Conservation (phyloP, 768 basidiomycete genomes). For the Leucocoprinus leucothites region DNA sequence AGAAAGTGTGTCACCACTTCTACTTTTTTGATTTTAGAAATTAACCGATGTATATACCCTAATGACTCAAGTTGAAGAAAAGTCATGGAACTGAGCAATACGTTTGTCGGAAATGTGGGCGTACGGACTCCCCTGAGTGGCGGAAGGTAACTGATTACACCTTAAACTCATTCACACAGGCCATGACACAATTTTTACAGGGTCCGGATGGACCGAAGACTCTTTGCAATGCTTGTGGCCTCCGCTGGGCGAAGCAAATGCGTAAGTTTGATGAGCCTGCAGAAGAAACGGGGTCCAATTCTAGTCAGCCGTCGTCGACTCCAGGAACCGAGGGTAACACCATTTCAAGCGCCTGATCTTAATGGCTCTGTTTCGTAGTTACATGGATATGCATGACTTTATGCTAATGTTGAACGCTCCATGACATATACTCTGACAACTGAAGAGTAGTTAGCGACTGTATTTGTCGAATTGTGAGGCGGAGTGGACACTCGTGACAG, state of each 20-base stretch:
- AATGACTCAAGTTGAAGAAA: conserved; percentile 40
- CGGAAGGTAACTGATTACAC: conserved; percentile 57
- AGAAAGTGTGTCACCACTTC: conserved; percentile 44
- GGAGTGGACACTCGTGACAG: no score
- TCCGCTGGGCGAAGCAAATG: conserved; percentile 84
- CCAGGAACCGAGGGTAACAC: background rate
- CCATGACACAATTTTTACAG: conserved; percentile 30
- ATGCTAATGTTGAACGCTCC: background rate
- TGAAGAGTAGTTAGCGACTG: no score
- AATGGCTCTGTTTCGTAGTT: no score
- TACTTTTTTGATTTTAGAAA: background rate
- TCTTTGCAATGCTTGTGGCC: conserved; percentile 94
- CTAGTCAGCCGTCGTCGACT: background rate
- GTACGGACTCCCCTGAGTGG: conserved; percentile 98
- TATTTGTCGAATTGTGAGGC: no score
- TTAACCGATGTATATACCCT: background rate
- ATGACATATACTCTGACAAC: background rate
- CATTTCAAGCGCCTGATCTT: background rate
- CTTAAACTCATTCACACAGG: conserved; percentile 1
- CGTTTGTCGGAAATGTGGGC: conserved; percentile 89
- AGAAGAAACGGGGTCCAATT: conserved; percentile 12
- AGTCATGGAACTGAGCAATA: conserved; percentile 58
- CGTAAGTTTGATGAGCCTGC: conserved; percentile 35
- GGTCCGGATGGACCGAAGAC: conserved; percentile 96
- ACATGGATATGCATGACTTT: no score